These are phyloP conservation scores for Clitoria ternatea DNA, from an alignment of 306 rosid genomes.

Conservation along the genomic window DNA sequence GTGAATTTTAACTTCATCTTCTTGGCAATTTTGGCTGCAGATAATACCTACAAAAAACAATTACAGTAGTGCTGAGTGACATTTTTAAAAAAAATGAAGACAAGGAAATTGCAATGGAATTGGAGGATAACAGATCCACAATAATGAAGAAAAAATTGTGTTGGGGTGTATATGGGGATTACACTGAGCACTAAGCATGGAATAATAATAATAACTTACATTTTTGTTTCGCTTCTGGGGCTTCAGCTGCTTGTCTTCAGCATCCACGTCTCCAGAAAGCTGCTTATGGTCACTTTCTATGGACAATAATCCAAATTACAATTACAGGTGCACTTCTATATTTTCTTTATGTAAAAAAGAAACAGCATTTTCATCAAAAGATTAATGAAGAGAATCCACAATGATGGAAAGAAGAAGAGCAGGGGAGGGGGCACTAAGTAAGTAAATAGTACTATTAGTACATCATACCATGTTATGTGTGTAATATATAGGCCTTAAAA, in stretches of 20 bases:
- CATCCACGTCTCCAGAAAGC: constrained; percentile 38
- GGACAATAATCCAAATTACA: constrained; percentile 23
- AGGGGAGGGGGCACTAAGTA: not conserved
- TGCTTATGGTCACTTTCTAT: constrained; percentile 42
- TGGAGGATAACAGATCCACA: not conserved
- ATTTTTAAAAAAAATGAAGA: not conserved
- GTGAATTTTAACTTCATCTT: constrained; percentile 78
- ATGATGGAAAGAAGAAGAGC: not conserved
- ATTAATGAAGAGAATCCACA: too few species aligned
- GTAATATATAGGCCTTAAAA: not conserved
- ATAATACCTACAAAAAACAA: constrained; percentile 41
- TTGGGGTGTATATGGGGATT: too few species aligned
- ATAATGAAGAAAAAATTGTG: not conserved
- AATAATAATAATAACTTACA: constrained; percentile 32
- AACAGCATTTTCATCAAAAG: not conserved
- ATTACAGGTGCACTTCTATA: not conserved
- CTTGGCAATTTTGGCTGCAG: constrained; percentile 53
- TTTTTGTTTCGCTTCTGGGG: constrained; percentile 35
- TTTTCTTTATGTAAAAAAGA: not conserved
- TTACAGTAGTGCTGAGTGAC: not conserved
- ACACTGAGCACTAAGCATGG: constrained; percentile 12
- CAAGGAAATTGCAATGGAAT: not conserved
- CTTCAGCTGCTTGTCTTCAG: constrained; percentile 43
- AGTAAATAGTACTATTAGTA: too few species aligned
- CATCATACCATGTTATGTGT: too few species aligned